Conservation (phyloP, 768 basidiomycete species). For the Tulasnella sp. region DNA sequence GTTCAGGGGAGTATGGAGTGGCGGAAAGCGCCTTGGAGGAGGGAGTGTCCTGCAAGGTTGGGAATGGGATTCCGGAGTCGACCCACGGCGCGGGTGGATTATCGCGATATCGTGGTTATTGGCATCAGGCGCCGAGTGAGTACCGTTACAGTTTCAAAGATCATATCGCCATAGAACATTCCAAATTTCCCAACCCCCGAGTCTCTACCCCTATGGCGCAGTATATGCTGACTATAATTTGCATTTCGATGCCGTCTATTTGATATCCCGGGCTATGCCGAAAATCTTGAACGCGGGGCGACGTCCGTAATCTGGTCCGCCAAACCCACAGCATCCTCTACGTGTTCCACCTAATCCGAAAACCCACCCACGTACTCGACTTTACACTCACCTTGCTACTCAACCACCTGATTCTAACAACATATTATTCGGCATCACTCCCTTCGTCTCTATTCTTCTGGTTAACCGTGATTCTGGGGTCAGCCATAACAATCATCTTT, state of each 20-base stretch:
- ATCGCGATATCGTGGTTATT: constrained; percentile 78
- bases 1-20: constrained; percentile 66
- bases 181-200: too few species aligned
- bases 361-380: constrained; percentile 90
- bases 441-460: constrained; percentile 93
- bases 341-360: constrained; percentile 74
- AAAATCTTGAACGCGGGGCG: too few species aligned
- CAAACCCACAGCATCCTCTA: constrained; percentile 48
- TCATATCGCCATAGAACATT: too few species aligned
- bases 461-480: constrained; percentile 58
- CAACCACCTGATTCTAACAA: constrained; percentile 86
- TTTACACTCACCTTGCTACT: constrained; percentile 83
- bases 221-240: too few species aligned
- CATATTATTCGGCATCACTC: constrained; percentile 67
- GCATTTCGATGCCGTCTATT: too few species aligned
- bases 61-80: constrained; percentile 54
- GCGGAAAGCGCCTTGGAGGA: constrained; percentile 60
- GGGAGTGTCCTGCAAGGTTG: constrained; percentile 38
- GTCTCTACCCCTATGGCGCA: too few species aligned
- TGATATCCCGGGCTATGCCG: too few species aligned
- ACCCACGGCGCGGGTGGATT: constrained; percentile 79
- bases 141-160: constrained; percentile 22
- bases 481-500: constrained; percentile 59
- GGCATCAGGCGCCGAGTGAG: constrained; percentile 77
- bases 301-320: not conserved